phyloP scores from a whole-genome alignment of 768 basidiomycete species.

The Dioszegia crocea region DNA sequence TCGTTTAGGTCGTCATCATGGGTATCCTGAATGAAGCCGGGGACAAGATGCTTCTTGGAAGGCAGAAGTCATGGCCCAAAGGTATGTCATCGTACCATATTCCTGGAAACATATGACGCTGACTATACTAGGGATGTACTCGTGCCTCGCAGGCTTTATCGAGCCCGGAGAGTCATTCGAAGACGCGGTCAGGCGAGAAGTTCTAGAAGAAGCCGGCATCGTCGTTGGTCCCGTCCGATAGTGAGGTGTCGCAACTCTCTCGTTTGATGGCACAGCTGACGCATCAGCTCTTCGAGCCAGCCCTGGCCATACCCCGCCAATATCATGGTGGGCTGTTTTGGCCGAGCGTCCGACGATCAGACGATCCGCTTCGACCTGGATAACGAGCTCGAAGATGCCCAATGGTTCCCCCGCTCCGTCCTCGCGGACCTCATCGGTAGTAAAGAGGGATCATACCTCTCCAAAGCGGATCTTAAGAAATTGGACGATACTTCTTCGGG shows the following conservation, averaged over 20 bases:
- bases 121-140: constrained; percentile 55
- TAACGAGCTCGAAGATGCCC: constrained; percentile 91
- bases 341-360: constrained; percentile 60
- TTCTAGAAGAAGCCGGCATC: constrained; percentile 96
- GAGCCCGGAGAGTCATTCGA: constrained; percentile 94
- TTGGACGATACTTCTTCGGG: constrained; percentile 29
- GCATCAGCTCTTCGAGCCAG: constrained; percentile 46
- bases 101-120: background rate
- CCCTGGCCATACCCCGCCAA: constrained; percentile 82
- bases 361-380: constrained; percentile 80
- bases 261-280: too few species aligned
- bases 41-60: constrained; percentile 79
- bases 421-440: constrained; percentile 64
- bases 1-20: constrained; percentile 77
- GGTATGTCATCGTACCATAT: background rate
- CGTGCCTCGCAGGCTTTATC: constrained; percentile 86
- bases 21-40: constrained; percentile 72
- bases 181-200: constrained; percentile 84
- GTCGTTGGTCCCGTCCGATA: constrained; percentile 76
- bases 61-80: constrained; percentile 57
- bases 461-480: constrained; percentile 57
- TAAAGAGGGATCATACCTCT: constrained; percentile 55
- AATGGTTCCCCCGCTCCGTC: constrained; percentile 78
- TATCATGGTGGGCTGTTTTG: constrained; percentile 87
- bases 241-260: constrained; percentile 26